phyloP scores from a whole-genome alignment of 164 flowering plant genomes.

The Annona cherimola region DNA sequence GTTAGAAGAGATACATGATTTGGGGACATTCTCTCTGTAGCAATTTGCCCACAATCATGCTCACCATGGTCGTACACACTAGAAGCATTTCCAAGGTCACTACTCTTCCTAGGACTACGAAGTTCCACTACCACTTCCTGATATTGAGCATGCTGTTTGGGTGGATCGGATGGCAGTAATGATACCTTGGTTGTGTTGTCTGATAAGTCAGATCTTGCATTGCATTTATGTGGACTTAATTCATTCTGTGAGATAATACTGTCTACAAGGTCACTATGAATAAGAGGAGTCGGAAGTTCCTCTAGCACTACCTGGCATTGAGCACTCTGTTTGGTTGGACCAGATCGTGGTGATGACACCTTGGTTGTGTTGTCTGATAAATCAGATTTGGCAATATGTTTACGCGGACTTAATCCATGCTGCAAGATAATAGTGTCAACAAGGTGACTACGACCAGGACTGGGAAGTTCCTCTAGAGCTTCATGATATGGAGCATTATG shows the following conservation, averaged over 20 bases:
- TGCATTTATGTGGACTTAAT: too few relatives aligned
- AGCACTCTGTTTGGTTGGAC: conserved; percentile 19
- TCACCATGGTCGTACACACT: conserved; percentile 43
- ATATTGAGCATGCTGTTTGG: conserved; percentile 26
- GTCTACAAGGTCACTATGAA: background rate
- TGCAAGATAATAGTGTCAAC: background rate
- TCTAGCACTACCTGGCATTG: conserved; percentile 19
- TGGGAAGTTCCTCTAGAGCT: conserved; percentile 1
- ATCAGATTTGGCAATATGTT: too few relatives aligned
- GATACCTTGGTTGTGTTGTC: conserved; percentile 4
- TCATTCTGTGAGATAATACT: background rate
- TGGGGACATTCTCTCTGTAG: conserved; percentile 6
- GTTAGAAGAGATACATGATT: background rate
- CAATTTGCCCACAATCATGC: conserved; percentile 16
- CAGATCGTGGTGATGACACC: conserved; percentile 20
- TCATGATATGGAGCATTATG: conserved; percentile 28
- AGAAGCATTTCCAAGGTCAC: conserved; percentile 59
- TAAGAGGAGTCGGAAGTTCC: conserved; percentile 16
- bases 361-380: background rate
- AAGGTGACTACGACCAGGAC: background rate
- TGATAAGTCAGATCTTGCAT: background rate
- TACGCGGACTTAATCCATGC: too few relatives aligned
- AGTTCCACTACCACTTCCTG: conserved; percentile 9
- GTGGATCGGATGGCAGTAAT: conserved; percentile 17
- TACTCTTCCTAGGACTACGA: conserved; percentile 12